Base-by-base conservation (phyloP, 768 basidiomycete genomes). In the Naganishia friedmannii region DNA sequence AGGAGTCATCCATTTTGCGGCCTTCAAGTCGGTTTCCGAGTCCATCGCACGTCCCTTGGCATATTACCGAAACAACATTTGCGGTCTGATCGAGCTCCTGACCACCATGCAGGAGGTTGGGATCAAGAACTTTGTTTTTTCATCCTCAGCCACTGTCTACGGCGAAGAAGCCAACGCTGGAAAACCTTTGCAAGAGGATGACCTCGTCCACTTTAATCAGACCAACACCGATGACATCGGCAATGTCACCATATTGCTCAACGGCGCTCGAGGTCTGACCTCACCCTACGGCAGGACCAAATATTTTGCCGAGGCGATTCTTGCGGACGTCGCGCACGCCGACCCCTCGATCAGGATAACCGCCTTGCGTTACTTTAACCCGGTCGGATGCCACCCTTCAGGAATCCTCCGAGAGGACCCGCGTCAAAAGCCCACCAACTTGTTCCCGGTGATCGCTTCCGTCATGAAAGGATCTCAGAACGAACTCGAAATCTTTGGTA, bases 141-240 rank as follows among this genome's bases (percentile, higher is more conserved):
- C 95, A 0, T 97, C 94, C 15, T 95, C 93, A 26, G 96, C 96
- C 9, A 98, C 96, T n/a, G 96, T 99, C 31, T 99, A 99, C 78
- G 96, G 96, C 65, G 93, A 88, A 3, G 96, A 98, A 82, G 86
- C 88, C 3, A 93, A 92, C 3, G 45, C 45, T 6, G 45, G 45
- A 21, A 46, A 17, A 21, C 87, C 89, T n/a, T 82, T 98, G 71
- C 82, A 89, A 78, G 91, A 94, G 0, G 89, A 93, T 79, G 45
- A 46, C 45, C 45, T 46, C 45, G 45, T 46, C 17, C 45, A 46
- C 45, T 46, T 46, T 46, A 17, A 46, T 21, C 45, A 46, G 45
- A 46, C 45, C 45, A 21, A 15, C 15, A 17, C 7, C 45, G 17
- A 46, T 15, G 7, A 8, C 45, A 21, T 15, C 21, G 15, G 7